Evolutionary conservation across 352 stramenopile species (phyloP), one percentile per base, ranked within the genome.

Genomic region (Globisporangium radiosum): DNA sequence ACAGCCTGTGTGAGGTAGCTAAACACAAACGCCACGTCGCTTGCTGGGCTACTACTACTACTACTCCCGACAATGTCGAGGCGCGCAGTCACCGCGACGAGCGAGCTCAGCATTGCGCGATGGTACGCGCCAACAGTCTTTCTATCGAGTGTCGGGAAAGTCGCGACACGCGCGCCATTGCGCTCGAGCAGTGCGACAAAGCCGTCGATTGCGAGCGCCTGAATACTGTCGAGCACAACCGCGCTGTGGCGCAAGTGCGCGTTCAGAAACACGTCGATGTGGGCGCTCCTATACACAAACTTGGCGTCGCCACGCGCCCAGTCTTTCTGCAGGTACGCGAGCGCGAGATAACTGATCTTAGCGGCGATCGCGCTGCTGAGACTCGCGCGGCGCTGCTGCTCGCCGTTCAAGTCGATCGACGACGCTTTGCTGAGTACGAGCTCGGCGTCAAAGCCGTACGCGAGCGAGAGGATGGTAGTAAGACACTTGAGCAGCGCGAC

Each of bases 1-100:
- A 81, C 69, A 4, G 68, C 66, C 48, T 87, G 76, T 1, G 53
- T 71, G 8, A 87, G 52, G 56, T 84, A 87, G 54, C 75, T 85
- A 33, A 87, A 69, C 38, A 81, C 45, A 7, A 82, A 64, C 5
- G 53, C 37, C 9, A 75, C 63, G 40, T 68, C 50, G 14, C 56
- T 67, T 7, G 70, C 51, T 5, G 52, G 49, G 47, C 37, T 45
- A 6, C 40, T 11, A 11, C 40, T 44, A 13, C 7, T 13, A 14
- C 40, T 13, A 44, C 40, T 44, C 7, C 52, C 59, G 19, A 54
- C 5, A 40, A 82, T 69, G 45, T 88, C 72, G 7, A 88, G 44
- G 0, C 75, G 61, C 15, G 63, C 55, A 5, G 75, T 83, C 9
- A 60, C 65, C 6, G 53, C 50, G 3, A 85, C 72, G 11, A 88